Percentiles rank a stretch among this genome's conserved stretches.
Evolutionary conservation across 2,329 filamentous ascomycete genomes (phyloP).

Genomic region (Aspergillus floridensis): DNA sequence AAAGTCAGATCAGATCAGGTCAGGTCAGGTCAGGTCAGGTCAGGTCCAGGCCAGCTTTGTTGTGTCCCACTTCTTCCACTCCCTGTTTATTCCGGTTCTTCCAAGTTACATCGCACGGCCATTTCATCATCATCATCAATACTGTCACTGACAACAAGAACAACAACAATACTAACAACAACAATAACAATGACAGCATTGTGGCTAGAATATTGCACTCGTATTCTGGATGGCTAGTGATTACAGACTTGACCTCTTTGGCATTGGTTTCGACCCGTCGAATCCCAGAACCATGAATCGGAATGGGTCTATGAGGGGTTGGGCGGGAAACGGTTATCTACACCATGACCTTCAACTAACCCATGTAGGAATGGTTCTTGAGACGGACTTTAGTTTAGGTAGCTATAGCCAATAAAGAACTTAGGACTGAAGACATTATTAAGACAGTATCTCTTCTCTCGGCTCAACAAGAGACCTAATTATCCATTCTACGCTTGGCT

Average conservation of each 20-base stretch:
- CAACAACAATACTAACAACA: background rate
- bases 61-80: background rate
- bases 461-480: background rate
- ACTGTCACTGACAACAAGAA: background rate
- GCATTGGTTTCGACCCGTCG: constrained; percentile 2
- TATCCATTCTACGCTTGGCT: background rate
- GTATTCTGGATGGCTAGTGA: background rate
- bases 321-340: background rate
- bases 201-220: background rate
- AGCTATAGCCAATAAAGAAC: background rate
- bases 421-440: background rate
- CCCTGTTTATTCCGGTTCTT: background rate
- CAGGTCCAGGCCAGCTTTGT: background rate
- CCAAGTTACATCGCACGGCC: background rate
- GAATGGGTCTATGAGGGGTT: constrained; percentile 5
- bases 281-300: constrained; percentile 6
- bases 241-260: background rate
- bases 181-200: background rate
- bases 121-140: background rate
- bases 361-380: background rate
- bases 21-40: background rate
- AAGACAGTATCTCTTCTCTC: background rate
- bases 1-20: background rate
- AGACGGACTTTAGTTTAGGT: background rate
- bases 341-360: background rate